Evolutionary conservation across 345 rosid species (phyloP).

Genomic region (Eucalyptus regnans): DNA sequence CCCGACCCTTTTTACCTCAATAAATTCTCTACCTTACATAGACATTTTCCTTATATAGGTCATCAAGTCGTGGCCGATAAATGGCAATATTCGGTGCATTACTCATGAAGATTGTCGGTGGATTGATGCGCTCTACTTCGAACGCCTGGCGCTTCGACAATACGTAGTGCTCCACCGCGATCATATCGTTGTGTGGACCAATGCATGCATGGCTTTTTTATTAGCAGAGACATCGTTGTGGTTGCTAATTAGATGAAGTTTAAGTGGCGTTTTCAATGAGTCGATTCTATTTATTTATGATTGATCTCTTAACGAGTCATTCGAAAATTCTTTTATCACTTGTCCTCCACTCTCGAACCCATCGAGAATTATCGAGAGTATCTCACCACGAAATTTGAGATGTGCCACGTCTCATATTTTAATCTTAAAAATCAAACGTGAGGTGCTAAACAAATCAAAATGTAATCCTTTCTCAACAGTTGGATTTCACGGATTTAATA

Average conservation of each 20-base stretch:
- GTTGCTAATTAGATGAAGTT: fast-evolving
- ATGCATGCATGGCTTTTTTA: not conserved
- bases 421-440: fast-evolving
- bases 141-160: fast-evolving
- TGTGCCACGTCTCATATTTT: fast-evolving
- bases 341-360: fast-evolving
- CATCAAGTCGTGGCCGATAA: fast-evolving
- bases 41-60: not conserved
- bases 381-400: fast-evolving
- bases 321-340: not conserved
- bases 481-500: fast-evolving
- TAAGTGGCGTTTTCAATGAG: not conserved
- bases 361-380: fast-evolving
- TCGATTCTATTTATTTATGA: fast-evolving
- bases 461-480: no score
- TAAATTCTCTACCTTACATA: not conserved
- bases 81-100: not conserved
- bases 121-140: fast-evolving
- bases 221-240: not conserved
- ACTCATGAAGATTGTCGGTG: fast-evolving
- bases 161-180: not conserved
- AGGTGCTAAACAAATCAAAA: not conserved
- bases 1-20: not conserved
- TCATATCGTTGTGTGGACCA: fast-evolving
- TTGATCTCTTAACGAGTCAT: fast-evolving